Base-by-base conservation (phyloP, 2,329 filamentous ascomycete species). In the Sporothrix dimorphospora region DNA sequence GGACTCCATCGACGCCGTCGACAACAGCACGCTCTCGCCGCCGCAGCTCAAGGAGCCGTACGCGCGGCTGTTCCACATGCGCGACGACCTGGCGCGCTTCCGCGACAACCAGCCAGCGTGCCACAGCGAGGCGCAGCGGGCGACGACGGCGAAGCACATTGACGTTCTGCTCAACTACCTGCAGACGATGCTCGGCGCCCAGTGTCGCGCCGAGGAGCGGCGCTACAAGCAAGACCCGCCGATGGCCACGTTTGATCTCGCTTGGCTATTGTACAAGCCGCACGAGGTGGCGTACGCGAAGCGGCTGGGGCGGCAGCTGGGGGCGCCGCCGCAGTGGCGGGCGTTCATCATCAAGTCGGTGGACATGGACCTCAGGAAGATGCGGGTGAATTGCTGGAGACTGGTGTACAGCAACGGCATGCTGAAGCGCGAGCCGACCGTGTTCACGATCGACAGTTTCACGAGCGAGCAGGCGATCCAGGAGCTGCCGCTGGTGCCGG, bases 251-350 rank as follows among this genome's bases (percentile, higher is more conserved):
- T 86, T 81, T 61, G 81, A 84, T 4, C 80, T 81, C 73, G 81
- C 84, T 71, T 86, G 84, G 83, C 77, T 85, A 53, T 78, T 85
- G 6, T 79, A 84, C 42, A 83, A 82, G 77, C 84, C 84, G 0
- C 83, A 84, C 0, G 78, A 82, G 71, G 78, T 85, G 49, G 76
- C 85, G 45, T 86, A 85, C 71, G 76, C 79, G 68, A 82, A 83
- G 73, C 76, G 78, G 27, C 77, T 19, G 34, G 38, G n/a, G 49
- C 19, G 30, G 1, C 19, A 14, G 47, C 5, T 9, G 2, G 49
- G 30, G 9, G 19, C 66, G 82, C 70, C 79, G 80, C 19, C 24
- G 57, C 53, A 78, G 24, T 84, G 83, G 83, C 79, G 79, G 9
- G 81, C 84, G 0, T 83, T 80, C 71, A 78, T 85, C 14, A 78